Percentiles rank a stretch among this genome's conserved stretches.
Conservation (phyloP, 495 filamentous ascomycete species). For the Podospora conica region DNA sequence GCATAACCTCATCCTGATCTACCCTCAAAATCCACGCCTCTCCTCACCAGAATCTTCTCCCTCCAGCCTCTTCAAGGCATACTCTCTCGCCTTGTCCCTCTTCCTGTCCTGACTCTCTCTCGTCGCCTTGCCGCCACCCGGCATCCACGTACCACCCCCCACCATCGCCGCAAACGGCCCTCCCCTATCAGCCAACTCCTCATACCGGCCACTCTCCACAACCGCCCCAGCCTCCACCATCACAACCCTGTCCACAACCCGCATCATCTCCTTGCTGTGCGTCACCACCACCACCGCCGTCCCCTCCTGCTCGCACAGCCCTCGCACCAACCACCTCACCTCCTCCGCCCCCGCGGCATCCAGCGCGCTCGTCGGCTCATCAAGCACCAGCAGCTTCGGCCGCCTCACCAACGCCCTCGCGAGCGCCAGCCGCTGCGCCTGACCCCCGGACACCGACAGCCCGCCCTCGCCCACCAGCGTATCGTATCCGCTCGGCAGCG, state of each 20-base stretch:
- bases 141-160: constrained; percentile 30
- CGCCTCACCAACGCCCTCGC: constrained; percentile 68
- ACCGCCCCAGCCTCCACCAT: constrained; percentile 63
- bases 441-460: constrained; percentile 69
- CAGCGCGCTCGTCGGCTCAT: constrained; percentile 80
- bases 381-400: constrained; percentile 69
- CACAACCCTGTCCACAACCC: constrained; percentile 61
- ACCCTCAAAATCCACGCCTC: not conserved
- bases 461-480: constrained; percentile 77
- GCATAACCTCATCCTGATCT: not conserved
- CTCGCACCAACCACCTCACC: constrained; percentile 57
- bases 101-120: not conserved
- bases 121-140: not conserved
- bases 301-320: constrained; percentile 28
- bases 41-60: not conserved
- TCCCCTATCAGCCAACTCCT: constrained; percentile 39
- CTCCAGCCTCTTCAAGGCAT: constrained; percentile 17
- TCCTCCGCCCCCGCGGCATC: constrained; percentile 63
- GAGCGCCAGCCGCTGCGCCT: constrained; percentile 76
- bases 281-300: constrained; percentile 68
- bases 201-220: constrained; percentile 60
- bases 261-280: constrained; percentile 78
- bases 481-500: constrained; percentile 66
- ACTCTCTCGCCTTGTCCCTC: constrained; percentile 7
- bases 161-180: constrained; percentile 34